Evolutionary conservation across 306 rosid species (phyloP), one percentile per base, ranked within the genome.

Genomic region (Alnus glutinosa): DNA sequence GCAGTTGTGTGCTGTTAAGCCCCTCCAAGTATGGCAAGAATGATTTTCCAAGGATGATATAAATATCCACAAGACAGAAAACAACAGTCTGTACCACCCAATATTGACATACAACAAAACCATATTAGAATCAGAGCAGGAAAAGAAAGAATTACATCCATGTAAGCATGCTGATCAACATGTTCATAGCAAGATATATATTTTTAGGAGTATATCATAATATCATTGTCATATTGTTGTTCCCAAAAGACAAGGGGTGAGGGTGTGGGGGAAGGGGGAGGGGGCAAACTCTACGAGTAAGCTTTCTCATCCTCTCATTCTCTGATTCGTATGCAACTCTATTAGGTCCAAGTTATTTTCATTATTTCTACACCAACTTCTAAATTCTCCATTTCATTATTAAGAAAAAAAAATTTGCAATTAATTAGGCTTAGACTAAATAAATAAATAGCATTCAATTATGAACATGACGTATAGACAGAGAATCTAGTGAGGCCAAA

Each of bases 11-110:
- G 89, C 88, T 90, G 89, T 93, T 93, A 36, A 96, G 97, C 75
- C 93, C 96, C 89, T 93, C 93, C 89, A 96, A 87, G 89, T 89
- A 89, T 30, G 99, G 99, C 86, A 91, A 83, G 89, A 96, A 96
- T 70, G 97, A 87, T 86, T 90, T 93, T 86, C 99, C 99, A 50
- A 96, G 99, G 96, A 96, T 91, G 74, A 96, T 96, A 80, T 96
- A 96, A 71, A 96, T 89, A 81, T 96, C 99, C 86, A 96, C 99
- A 6, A 93, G 89, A 87, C 98, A 96, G 92, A 96, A 96, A 73
- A 96, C 99, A 70, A 96, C 99, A 14, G 99, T 96, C 99, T 96
- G 99, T 78, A 80, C 70, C 86, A 79, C 78, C 79, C 79, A 85
- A 79, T 76, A 81, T 28, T 54, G 46, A 72, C 50, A 52, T 7